Percentiles rank a stretch among this genome's conserved stretches.
These are phyloP conservation scores for Rhizopogon sp. DNA, from an alignment of 768 basidiomycete genomes.

Conservation along the genomic window DNA sequence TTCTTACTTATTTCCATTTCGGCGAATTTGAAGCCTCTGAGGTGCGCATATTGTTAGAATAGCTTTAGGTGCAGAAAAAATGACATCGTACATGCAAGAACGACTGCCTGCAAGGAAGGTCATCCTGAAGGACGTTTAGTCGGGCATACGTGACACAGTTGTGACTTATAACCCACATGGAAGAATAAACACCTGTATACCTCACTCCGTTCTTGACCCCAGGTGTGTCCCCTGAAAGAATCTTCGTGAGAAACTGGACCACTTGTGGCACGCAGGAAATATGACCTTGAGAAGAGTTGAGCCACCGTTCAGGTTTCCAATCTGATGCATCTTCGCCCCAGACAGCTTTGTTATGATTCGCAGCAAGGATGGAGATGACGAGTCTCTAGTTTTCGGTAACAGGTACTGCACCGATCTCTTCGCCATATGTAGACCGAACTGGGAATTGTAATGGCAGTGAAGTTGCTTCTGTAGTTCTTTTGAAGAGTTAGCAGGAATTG, in stretches of 20 bases:
- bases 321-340: constrained; percentile 37
- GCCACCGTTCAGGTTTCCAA: constrained; percentile 47
- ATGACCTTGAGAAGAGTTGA: constrained; percentile 10
- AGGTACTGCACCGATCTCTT: not conserved
- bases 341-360: constrained; percentile 36
- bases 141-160: not conserved
- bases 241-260: not conserved
- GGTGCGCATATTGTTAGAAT: not conserved
- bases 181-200: constrained; percentile 38
- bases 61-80: not conserved
- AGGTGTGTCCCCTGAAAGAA: not conserved
- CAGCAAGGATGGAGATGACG: constrained; percentile 35
- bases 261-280: not conserved
- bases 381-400: constrained; percentile 7
- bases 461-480: not conserved
- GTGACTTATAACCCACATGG: constrained; percentile 29
- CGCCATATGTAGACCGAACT: not conserved
- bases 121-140: constrained; percentile 26
- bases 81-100: constrained; percentile 36
- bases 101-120: constrained; percentile 43
- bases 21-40: constrained; percentile 38
- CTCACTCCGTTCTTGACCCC: constrained; percentile 9
- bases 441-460: not conserved
- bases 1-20: constrained; percentile 44
- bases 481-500: not conserved